These are phyloP conservation scores for Starmera pachycereana DNA, from an alignment of 805 yeast species.

Conservation along the genomic window DNA sequence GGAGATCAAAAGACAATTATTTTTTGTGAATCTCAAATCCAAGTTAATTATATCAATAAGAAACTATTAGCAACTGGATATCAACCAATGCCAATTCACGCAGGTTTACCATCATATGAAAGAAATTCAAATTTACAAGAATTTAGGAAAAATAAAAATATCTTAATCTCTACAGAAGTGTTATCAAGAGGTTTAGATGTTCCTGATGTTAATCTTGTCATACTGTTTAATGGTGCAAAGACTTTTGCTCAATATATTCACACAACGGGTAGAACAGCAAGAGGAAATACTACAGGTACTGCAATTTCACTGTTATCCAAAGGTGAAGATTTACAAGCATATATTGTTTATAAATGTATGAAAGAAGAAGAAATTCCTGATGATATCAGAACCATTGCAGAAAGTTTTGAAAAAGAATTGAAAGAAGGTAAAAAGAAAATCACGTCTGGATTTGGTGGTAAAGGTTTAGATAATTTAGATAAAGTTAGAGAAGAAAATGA, in stretches of 20 bases:
- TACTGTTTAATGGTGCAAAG: conserved; percentile 74
- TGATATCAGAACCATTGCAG: conserved; percentile 39
- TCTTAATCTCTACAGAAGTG: conserved; percentile 84
- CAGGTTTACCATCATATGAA: conserved; percentile 84
- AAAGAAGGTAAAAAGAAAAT: conserved; percentile 56
- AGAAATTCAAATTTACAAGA: conserved; percentile 64
- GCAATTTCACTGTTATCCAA: conserved; percentile 65
- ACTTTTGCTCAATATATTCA: conserved; percentile 95
- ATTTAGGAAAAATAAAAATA: conserved; percentile 47
- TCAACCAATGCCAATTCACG: conserved; percentile 68
- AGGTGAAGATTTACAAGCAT: conserved; percentile 57
- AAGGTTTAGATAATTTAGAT: conserved; percentile 75
- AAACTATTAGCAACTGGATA: conserved; percentile 43
- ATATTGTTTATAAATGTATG: conserved; percentile 35
- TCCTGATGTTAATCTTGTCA: conserved; percentile 68
- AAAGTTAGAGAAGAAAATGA: conserved; percentile 43
- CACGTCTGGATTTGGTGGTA: conserved; percentile 85
- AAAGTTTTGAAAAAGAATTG: conserved; percentile 46
- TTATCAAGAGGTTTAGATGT: conserved; percentile 95
- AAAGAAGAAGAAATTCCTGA: conserved; percentile 47
- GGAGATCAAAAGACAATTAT: conserved; percentile 49
- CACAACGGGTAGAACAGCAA: conserved; percentile 91
- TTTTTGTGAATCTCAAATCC: conserved; percentile 83
- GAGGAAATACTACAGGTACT: conserved; percentile 67
- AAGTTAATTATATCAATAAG: conserved; percentile 63